phyloP scores from a whole-genome alignment of 495 filamentous ascomycete species.

The Cryomyces minteri region DNA sequence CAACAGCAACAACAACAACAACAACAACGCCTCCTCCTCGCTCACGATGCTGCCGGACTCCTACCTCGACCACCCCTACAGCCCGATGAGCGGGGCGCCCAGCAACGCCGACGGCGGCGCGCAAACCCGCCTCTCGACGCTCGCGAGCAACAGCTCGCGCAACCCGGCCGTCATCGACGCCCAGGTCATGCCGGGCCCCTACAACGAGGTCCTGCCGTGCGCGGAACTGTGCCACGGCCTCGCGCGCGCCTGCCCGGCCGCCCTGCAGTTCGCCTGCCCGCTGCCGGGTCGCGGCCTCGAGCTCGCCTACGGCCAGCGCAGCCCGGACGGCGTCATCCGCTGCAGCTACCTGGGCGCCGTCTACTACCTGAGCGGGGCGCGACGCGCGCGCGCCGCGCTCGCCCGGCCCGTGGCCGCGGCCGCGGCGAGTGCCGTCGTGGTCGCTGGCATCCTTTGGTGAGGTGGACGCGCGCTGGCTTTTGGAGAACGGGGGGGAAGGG shows the following conservation, averaged over 20 bases:
- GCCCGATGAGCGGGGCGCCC: slow-evolving; percentile 8
- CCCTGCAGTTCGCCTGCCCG: slow-evolving; percentile 65
- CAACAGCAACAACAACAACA: slow-evolving; percentile 29
- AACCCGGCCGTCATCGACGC: slow-evolving; percentile 49
- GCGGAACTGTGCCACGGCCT: slow-evolving; percentile 66
- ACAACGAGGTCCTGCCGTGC: slow-evolving; percentile 84
- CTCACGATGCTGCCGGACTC: slow-evolving; percentile 19
- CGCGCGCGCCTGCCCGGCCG: slow-evolving; percentile 67
- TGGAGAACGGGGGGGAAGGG: too few relatives aligned
- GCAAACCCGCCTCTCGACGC: slow-evolving; percentile 4
- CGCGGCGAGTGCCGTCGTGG: too few relatives aligned
- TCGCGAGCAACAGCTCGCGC: slow-evolving; percentile 31
- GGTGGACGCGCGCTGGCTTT: too few relatives aligned
- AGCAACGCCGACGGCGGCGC: not conserved
- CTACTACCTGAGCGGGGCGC: too few relatives aligned
- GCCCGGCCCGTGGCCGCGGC: too few relatives aligned
- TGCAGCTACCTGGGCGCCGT: too few relatives aligned
- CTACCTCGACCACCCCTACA: slow-evolving; percentile 10
- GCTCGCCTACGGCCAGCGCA: slow-evolving; percentile 43
- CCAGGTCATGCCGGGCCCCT: slow-evolving; percentile 61
- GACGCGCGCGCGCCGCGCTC: too few relatives aligned
- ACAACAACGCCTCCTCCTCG: too few relatives aligned
- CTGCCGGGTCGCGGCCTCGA: slow-evolving; percentile 31
- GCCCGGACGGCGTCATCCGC: slow-evolving; percentile 16
- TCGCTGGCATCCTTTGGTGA: too few relatives aligned